Percentiles rank a stretch among this genome's conserved stretches.
These are phyloP conservation scores for Pseudocercospora fijiensis DNA, from an alignment of 2,329 filamentous ascomycete genomes.

Conservation along the genomic window DNA sequence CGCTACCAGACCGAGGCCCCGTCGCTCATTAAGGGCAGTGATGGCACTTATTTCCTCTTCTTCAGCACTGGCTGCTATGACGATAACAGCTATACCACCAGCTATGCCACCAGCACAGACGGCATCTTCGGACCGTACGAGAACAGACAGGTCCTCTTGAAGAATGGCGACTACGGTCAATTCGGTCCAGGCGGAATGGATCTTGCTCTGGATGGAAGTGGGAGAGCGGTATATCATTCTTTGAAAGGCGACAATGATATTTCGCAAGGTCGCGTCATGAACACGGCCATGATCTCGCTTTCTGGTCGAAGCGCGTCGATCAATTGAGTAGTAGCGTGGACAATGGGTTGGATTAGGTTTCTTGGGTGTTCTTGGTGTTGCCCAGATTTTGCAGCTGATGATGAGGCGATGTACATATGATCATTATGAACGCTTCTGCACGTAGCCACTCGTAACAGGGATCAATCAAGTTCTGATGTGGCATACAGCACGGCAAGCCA, in stretches of 20 bases:
- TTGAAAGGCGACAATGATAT: conserved; percentile 4
- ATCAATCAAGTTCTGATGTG: conserved; percentile 6
- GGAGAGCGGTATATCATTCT: conserved; percentile 25
- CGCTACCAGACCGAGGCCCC: conserved; percentile 29
- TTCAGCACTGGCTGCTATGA: conserved; percentile 29
- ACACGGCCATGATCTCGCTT: conserved; percentile 7
- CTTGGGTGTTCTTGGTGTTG: background rate
- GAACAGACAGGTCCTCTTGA: conserved; percentile 26
- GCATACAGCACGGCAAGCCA: background rate
- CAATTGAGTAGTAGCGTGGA: background rate
- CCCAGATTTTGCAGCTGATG: background rate
- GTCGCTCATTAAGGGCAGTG: conserved; percentile 20
- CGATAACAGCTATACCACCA: conserved; percentile 27
- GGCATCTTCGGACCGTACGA: conserved; percentile 26
- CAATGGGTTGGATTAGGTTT: background rate
- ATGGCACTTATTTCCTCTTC: conserved; percentile 29
- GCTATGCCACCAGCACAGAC: conserved; percentile 26
- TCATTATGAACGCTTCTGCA: background rate
- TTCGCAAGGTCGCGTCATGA: conserved; percentile 6
- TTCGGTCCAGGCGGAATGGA: conserved; percentile 29
- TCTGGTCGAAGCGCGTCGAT: background rate
- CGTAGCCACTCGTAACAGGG: background rate
- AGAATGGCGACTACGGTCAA: conserved; percentile 24
- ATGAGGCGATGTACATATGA: background rate
- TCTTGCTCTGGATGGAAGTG: conserved; percentile 14